Conservation (phyloP, 2,329 filamentous ascomycete species). For the Trichoderma pleuroti region DNA sequence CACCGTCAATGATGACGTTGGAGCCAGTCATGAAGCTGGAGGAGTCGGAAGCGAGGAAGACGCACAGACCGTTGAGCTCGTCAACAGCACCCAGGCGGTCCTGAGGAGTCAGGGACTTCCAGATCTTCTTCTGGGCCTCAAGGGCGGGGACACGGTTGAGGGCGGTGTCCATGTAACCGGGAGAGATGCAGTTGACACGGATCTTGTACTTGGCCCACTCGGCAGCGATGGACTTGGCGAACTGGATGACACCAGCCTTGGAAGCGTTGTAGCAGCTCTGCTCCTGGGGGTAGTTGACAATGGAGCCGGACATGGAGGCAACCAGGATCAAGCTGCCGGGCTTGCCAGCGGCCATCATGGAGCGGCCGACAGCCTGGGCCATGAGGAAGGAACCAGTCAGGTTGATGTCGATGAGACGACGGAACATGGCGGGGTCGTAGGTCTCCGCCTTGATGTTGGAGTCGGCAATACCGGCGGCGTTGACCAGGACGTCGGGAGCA, state of each 20-base stretch:
- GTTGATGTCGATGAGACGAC: slow-evolving; percentile 78
- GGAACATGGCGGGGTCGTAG: slow-evolving; percentile 74
- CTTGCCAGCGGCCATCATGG: slow-evolving; percentile 70
- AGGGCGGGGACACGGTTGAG: slow-evolving; percentile 74
- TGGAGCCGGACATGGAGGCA: slow-evolving; percentile 76
- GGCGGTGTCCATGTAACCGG: slow-evolving; percentile 83
- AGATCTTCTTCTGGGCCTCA: slow-evolving; percentile 78
- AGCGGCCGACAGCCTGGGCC: slow-evolving; percentile 66
- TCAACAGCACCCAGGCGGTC: slow-evolving; percentile 68
- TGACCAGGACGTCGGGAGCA: slow-evolving; percentile 70
- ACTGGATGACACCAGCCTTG: slow-evolving; percentile 75
- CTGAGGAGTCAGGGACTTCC: slow-evolving; percentile 71
- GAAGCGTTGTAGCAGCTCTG: slow-evolving; percentile 81
- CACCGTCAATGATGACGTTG: slow-evolving; percentile 69
- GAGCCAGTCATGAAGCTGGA: slow-evolving; percentile 74
- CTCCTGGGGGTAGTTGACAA: slow-evolving; percentile 84
- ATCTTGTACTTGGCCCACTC: slow-evolving; percentile 82
- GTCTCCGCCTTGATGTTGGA: slow-evolving; percentile 80
- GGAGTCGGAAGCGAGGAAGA: slow-evolving; percentile 71
- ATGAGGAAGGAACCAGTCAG: slow-evolving; percentile 75
- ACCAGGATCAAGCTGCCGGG: slow-evolving; percentile 72
- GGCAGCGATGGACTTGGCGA: slow-evolving; percentile 75
- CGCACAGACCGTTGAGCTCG: slow-evolving; percentile 73
- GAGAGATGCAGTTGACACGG: slow-evolving; percentile 79
- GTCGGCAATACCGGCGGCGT: slow-evolving; percentile 76